Evolutionary conservation across 2,329 filamentous ascomycete species (phyloP), one percentile per base, ranked within the genome.

Genomic region (Pestalotiopsis sp.): DNA sequence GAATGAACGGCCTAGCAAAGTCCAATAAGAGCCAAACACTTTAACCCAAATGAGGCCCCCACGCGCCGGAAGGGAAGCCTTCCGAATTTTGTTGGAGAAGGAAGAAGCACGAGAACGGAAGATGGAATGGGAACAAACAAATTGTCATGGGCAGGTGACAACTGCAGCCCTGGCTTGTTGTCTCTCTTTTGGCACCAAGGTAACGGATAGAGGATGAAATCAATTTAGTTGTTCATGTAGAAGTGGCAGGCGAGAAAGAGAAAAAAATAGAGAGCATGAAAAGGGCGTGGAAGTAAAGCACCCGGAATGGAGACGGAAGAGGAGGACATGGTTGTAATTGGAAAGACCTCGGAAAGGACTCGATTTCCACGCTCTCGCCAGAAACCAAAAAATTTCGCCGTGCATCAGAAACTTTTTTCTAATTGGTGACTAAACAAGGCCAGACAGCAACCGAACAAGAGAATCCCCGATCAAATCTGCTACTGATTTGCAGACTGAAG

Each of bases 21-120:
- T 52, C 45, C 45, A 52, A 52, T 52, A 52, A n/a, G 45, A 52
- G 45, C 45, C 17, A n/a, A 52, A 52, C 45, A 52, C 45, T 52
- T n/a, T 52, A 52, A 52, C 45, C 45, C 45, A 52, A 52, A 52
- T n/a, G 45, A 52, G 49, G 64, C 11, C 64, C 52, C 64, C 41
- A 52, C 64, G 40, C 64, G 13, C 62, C 64, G 64, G 64, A 52
- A 66, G 57, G 45, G 57, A 66, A 57, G 64, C 64, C 17, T 66
- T 57, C 64, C 64, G 64, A 49, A 66, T 66, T 36, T 66, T 52
- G 49, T 56, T 17, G 49, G 58, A 60, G 25, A 60, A 60, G 58
- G 14, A 23, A 38, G 25, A 31, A 11, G 23, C 20, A 60, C 31
- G 25, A 38, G 7, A 23, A 60, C 6, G 58, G 23, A 20, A 31